A percentile compares a stretch with the other conserved stretches of the same genome.
Conservation (phyloP, 1,284 basidiomycete genomes). For the Cutaneotrichosporon mucoides region DNA sequence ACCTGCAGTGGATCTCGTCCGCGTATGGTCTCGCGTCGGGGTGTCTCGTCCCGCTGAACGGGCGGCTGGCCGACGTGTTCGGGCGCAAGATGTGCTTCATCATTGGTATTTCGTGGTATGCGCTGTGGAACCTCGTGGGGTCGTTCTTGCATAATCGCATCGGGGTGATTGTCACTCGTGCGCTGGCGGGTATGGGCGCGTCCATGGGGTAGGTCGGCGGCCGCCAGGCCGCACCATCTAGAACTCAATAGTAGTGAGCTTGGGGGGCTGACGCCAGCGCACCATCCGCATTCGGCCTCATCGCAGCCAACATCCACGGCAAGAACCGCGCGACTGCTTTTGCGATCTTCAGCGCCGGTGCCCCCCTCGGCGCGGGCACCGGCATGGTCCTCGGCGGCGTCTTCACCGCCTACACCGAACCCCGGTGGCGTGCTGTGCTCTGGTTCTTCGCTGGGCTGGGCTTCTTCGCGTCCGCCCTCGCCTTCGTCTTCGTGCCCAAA, state of each 20-base stretch:
- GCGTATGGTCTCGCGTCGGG: constrained; percentile 41
- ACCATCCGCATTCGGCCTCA: constrained; percentile 18
- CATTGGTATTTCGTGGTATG: constrained; percentile 37
- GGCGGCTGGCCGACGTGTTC: constrained; percentile 43
- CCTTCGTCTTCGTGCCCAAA: constrained; percentile 8
- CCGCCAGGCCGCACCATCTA: background rate
- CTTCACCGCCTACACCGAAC: constrained; percentile 11
- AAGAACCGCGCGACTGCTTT: constrained; percentile 20
- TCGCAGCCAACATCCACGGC: constrained; percentile 24
- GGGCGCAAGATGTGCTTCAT: constrained; percentile 38
- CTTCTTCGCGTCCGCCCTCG: background rate
- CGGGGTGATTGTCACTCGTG: constrained; percentile 34
- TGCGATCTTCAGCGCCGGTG: constrained; percentile 17
- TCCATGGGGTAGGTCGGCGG: constrained; percentile 27
- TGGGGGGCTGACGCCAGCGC: constrained; percentile 13
- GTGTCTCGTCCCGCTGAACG: constrained; percentile 40
- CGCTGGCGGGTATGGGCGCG: constrained; percentile 33
- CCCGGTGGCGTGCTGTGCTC: constrained; percentile 15
- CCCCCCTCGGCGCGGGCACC: constrained; percentile 14
- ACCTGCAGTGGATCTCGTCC: constrained; percentile 42
- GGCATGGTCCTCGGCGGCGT: constrained; percentile 19
- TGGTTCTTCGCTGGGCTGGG: constrained; percentile 19
- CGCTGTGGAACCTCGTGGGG: constrained; percentile 33
- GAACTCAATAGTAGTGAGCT: no score
- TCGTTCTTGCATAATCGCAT: constrained; percentile 38